Conservation (phyloP, 257 asterid genomes). For the Dorcoceras hygrometricum region DNA sequence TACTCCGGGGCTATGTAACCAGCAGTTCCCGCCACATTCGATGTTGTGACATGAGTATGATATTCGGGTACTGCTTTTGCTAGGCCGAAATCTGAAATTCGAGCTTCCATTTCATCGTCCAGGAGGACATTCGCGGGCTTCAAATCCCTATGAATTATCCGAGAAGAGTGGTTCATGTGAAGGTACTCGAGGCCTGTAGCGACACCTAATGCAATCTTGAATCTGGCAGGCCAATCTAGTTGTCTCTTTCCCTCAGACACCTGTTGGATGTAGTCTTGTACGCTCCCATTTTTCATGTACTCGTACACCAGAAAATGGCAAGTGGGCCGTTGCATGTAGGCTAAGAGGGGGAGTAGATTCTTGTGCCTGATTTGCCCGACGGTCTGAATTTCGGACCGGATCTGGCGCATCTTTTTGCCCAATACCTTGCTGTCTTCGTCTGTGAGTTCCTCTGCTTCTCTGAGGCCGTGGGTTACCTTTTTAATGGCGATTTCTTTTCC, state of each 20-base stretch:
- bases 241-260: constrained; percentile 43
- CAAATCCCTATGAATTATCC: constrained; percentile 76
- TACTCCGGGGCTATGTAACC: constrained; percentile 92
- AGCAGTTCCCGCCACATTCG: constrained; percentile 72
- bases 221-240: constrained; percentile 60
- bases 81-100: constrained; percentile 82
- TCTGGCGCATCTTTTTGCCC: constrained; percentile 69
- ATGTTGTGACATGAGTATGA: constrained; percentile 56
- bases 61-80: constrained; percentile 75
- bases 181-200: constrained; percentile 84
- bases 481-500: constrained; percentile 77
- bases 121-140: constrained; percentile 82
- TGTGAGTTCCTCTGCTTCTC: constrained; percentile 49
- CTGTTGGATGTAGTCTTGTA: constrained; percentile 52
- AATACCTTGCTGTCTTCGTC: constrained; percentile 69
- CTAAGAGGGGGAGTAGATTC: constrained; percentile 68
- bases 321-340: constrained; percentile 69
- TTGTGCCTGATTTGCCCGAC: constrained; percentile 82
- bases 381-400: constrained; percentile 72
- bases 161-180: constrained; percentile 56
- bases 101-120: constrained; percentile 91
- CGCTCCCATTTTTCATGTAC: constrained; percentile 83
- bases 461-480: constrained; percentile 52
- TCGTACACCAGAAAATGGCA: constrained; percentile 81
- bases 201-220: constrained; percentile 64